Conservation (phyloP, 1,284 basidiomycete genomes). For the Leccinum pachyderme region DNA sequence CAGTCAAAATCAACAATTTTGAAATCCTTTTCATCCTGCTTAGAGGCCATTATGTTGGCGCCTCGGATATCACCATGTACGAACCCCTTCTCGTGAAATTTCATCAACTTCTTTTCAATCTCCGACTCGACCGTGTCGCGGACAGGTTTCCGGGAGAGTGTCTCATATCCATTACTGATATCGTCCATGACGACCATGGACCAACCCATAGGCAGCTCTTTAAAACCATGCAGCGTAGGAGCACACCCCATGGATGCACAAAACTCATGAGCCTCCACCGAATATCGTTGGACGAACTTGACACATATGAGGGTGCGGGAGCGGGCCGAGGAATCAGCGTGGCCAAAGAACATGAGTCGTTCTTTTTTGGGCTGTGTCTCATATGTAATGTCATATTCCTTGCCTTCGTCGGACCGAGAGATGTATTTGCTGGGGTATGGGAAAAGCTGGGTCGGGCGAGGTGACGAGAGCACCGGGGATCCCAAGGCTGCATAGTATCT, state of each 20-base stretch:
- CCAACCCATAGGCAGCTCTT: background rate
- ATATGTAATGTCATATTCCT: background rate
- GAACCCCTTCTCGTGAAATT: background rate
- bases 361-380: background rate
- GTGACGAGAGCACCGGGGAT: no score
- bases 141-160: background rate
- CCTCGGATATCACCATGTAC: background rate
- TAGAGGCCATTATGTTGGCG: background rate
- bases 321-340: background rate
- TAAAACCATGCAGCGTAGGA: background rate
- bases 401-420: background rate
- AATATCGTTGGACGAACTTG: background rate
- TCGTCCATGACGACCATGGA: background rate
- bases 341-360: background rate
- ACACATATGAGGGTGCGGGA: background rate
- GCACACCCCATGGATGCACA: background rate
- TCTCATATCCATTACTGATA: background rate
- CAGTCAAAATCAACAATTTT: background rate
- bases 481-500: background rate
- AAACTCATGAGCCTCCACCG: background rate
- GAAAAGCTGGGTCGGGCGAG: background rate
- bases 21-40: background rate
- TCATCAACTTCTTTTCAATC: background rate
- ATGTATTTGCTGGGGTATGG: background rate
- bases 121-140: background rate